A percentile compares a stretch with the other conserved stretches of the same genome.
These are phyloP conservation scores for Globisporangium emineosum DNA, from an alignment of 352 stramenopile genomes.

Conservation along the genomic window DNA sequence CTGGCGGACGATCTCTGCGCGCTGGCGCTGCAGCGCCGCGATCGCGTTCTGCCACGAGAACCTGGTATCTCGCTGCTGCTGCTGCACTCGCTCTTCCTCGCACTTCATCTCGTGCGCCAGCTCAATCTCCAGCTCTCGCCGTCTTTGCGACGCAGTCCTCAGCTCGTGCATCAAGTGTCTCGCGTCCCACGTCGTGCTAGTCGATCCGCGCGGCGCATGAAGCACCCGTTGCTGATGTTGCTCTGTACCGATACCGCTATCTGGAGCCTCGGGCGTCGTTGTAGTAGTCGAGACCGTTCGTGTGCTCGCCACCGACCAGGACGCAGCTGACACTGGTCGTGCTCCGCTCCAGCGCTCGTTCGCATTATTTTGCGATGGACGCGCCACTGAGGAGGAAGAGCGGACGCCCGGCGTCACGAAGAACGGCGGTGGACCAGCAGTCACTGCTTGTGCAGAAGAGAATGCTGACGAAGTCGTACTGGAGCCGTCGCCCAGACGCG, in stretches of 20 bases:
- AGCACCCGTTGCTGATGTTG: not conserved
- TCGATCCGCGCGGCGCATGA: not conserved
- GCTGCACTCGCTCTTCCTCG: constrained; percentile 19
- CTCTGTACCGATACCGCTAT: not conserved
- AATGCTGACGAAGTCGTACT: constrained; percentile 1
- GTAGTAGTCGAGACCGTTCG: constrained; percentile 12
- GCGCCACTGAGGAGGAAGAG: too few relatives aligned
- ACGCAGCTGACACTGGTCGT: not conserved
- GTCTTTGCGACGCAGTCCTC: constrained; percentile 24
- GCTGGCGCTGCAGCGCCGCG: constrained; percentile 36
- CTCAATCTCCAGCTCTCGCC: constrained; percentile 34
- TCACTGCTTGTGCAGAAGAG: not conserved
- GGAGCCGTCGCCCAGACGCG: constrained; percentile 25
- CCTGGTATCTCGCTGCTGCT: constrained; percentile 7
- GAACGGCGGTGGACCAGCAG: not conserved
- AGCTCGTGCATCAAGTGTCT: constrained; percentile 40
- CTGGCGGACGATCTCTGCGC: constrained; percentile 38
- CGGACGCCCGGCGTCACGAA: constrained; percentile 9
- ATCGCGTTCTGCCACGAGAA: constrained; percentile 36
- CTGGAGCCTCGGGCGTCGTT: not conserved
- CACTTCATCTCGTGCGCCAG: constrained; percentile 30
- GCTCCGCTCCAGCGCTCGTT: not conserved
- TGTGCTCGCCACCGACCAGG: constrained; percentile 10
- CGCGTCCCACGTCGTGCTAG: constrained; percentile 18
- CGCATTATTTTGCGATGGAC: not conserved